Evolutionary conservation across 2,329 filamentous ascomycete genomes (phyloP).

Genomic region (Daldinia sp.): DNA sequence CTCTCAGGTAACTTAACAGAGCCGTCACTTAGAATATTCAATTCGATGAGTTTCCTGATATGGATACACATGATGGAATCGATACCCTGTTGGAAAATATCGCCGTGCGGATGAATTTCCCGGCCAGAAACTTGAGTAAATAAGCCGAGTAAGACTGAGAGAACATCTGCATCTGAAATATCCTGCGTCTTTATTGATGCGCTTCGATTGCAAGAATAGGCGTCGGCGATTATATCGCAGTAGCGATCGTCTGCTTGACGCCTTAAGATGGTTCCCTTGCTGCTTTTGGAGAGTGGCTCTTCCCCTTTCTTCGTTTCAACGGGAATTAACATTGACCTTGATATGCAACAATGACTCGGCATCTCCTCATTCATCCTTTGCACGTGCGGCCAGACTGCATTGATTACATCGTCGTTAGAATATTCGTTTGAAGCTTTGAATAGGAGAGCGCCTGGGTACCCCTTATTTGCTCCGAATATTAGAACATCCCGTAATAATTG

Average conservation of each 20-base stretch:
- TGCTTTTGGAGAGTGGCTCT: conserved; percentile 66
- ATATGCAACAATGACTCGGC: conserved; percentile 64
- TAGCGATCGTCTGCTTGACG: conserved; percentile 64
- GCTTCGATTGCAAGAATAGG: conserved; percentile 54
- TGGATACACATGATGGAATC: conserved; percentile 70
- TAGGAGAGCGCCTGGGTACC: conserved; percentile 68
- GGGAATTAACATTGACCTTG: conserved; percentile 63
- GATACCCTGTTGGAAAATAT: conserved; percentile 69
- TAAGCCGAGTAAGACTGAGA: conserved; percentile 49
- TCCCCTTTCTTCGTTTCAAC: conserved; percentile 51
- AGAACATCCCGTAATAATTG: conserved; percentile 64
- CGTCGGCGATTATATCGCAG: conserved; percentile 57
- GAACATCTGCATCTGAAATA: conserved; percentile 54
- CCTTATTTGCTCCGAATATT: conserved; percentile 70
- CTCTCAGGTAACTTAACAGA: conserved; percentile 61
- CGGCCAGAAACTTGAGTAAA: conserved; percentile 52
- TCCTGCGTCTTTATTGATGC: conserved; percentile 23
- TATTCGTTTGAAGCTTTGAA: conserved; percentile 56
- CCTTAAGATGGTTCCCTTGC: conserved; percentile 71
- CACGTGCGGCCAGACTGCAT: conserved; percentile 58
- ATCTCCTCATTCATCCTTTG: conserved; percentile 61
- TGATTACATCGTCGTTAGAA: conserved; percentile 55
- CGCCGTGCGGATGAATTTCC: conserved; percentile 54
- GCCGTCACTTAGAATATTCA: conserved; percentile 36
- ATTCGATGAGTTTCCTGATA: conserved; percentile 56